Evolutionary conservation across 177 flowering plant species (phyloP).

Genomic region (Telopea speciosissima): DNA sequence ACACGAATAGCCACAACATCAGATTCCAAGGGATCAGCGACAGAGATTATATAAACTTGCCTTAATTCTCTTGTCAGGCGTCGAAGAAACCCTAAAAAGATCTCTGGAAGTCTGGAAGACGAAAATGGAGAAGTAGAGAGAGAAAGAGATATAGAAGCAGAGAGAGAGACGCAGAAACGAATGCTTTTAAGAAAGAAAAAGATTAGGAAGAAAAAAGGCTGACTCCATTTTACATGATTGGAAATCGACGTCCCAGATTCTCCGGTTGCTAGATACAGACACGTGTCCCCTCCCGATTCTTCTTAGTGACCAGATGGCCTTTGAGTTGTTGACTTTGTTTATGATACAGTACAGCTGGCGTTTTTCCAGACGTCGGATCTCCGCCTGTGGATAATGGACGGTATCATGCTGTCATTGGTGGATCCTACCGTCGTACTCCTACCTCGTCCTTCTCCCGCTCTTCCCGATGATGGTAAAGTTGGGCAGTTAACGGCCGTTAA

Average conservation of each 20-base stretch:
- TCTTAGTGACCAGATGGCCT: conserved; percentile 2
- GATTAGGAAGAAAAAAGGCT: background rate
- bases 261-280: conserved; percentile 2
- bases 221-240: background rate
- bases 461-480: no score
- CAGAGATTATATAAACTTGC: conserved; percentile 5
- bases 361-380: conserved; percentile 1
- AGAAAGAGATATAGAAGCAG: background rate
- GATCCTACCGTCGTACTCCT: no score
- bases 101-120: background rate
- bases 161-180: conserved; percentile 1
- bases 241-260: conserved; percentile 1
- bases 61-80: background rate
- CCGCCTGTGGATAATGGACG: background rate
- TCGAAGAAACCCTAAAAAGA: background rate
- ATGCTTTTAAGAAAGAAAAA: background rate
- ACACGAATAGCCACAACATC: no score
- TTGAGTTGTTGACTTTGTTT: background rate
- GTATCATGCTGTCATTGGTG: background rate
- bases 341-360: background rate
- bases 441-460: no score
- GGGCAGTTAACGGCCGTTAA: conserved; percentile 3
- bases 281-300: background rate
- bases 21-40: background rate
- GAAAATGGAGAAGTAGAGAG: background rate